phyloP scores from a whole-genome alignment of 768 basidiomycete genomes.

The Boletellus ananiceps region DNA sequence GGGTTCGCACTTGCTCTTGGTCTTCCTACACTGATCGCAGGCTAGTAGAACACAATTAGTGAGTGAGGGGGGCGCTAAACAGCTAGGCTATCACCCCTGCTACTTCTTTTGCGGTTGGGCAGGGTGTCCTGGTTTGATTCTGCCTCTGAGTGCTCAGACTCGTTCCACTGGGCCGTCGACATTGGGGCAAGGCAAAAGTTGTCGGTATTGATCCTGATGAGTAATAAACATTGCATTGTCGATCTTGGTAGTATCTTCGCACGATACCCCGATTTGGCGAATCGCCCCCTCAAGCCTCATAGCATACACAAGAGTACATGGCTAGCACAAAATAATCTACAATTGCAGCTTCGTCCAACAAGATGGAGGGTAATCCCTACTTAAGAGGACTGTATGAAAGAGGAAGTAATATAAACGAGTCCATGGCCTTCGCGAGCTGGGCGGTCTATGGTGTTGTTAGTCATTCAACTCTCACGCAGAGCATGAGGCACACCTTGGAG shows the following conservation, averaged over 20 bases:
- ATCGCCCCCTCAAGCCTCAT: no score
- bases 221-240: background rate
- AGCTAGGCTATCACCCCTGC: constrained; percentile 43
- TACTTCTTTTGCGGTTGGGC: constrained; percentile 55
- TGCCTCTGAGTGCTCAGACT: constrained; percentile 60
- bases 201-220: constrained; percentile 1
- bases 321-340: no score
- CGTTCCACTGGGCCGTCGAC: constrained; percentile 43
- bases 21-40: constrained; percentile 84
- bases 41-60: constrained; percentile 39
- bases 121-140: constrained; percentile 41
- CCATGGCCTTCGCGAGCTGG: constrained; percentile 82
- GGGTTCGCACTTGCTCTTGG: constrained; percentile 83
- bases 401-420: constrained; percentile 76
- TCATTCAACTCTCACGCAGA: background rate
- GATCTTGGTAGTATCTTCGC: constrained; percentile 14
- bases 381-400: constrained; percentile 84
- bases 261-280: constrained; percentile 7
- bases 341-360: no score
- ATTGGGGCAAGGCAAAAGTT: constrained; percentile 13
- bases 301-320: no score
- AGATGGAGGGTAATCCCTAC: constrained; percentile 30
- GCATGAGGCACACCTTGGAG: constrained; percentile 57
- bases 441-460: constrained; percentile 58
- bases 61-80: constrained; percentile 1